Evolutionary conservation across 768 basidiomycete genomes (phyloP), one percentile per base, ranked within the genome.

Genomic region (Suillus variegatus): DNA sequence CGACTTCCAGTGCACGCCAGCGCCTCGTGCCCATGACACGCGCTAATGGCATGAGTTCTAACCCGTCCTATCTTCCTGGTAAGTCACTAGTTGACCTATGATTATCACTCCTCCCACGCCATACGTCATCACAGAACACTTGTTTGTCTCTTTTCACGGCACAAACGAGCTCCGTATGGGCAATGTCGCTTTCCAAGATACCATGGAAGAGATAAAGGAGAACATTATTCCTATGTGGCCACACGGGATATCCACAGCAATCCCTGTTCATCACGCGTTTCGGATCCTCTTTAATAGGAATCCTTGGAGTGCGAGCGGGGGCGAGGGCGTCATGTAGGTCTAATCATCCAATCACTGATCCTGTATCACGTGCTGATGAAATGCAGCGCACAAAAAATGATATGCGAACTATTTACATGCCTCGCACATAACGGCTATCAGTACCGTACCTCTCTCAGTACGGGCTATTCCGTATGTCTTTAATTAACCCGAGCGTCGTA

Each of bases 61-160:
- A 67, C 56, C 77, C 77, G n/a, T 70, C 75, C 41, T 76, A 76
- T 67, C 56, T 69, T 4, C 78, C 78, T 46, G 77, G 77, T 74
- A 65, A 60, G 25, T 55, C 16, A 61, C 61, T 65, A 9, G 20
- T 22, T 49, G 51, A 49, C 13, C 62, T 66, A 20, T 68, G 70
- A 56, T 65, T 60, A 41, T 41, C 46, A 41, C 41, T 54, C 58
- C 41, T 54, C 58, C 52, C 52, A 55, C 32, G 32, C 14, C 18
- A 28, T 18, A 58, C 60, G n/a, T 54, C 10, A 35, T 62, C 65
- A 58, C 68, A 93, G 91, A 86, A 68, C 90, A 93, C 71, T 81
- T 92, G 79, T 88, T 92, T 71, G 78, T 93, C 57, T 85, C 88
- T 28, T 86, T 93, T 70, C 82, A 84, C 65, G 84, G 86, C 51